Evolutionary conservation across 2,329 filamentous ascomycete species (phyloP).

Genomic region (Aspergillus floridensis): DNA sequence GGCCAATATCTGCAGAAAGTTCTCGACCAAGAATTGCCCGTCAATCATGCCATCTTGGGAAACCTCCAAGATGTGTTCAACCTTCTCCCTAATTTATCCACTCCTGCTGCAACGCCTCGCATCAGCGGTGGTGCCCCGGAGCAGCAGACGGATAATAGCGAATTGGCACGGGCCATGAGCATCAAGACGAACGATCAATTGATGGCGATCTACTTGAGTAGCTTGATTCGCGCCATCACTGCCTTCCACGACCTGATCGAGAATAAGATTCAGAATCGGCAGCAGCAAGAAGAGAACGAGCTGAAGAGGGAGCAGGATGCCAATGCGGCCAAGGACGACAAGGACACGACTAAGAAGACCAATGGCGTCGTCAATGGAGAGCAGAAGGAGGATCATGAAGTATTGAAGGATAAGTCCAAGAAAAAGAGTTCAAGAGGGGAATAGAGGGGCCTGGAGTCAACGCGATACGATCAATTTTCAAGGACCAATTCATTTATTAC

Average conservation of each 20-base stretch:
- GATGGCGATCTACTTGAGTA: constrained; percentile 97
- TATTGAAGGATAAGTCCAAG: constrained; percentile 58
- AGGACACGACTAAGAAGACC: constrained; percentile 54
- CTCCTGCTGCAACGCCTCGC: constrained; percentile 63
- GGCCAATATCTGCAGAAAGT: constrained; percentile 95
- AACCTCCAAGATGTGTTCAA: constrained; percentile 99
- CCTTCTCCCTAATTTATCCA: constrained; percentile 90
- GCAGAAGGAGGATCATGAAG: constrained; percentile 54
- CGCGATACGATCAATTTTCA: constrained; percentile 25
- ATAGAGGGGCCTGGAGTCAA: constrained; percentile 17
- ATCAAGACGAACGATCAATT: constrained; percentile 99
- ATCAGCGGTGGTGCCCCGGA: constrained; percentile 56
- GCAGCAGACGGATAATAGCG: constrained; percentile 65
- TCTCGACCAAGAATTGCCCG: constrained; percentile 82
- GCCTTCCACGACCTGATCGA: constrained; percentile 99
- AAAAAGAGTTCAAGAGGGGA: constrained; percentile 49
- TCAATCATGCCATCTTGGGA: constrained; percentile 95
- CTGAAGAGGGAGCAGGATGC: constrained; percentile 67
- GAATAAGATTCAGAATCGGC: constrained; percentile 99
- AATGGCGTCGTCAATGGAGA: constrained; percentile 51
- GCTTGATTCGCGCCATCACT: constrained; percentile 93
- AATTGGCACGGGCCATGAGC: constrained; percentile 94
- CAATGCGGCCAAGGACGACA: constrained; percentile 65
- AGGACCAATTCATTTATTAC: constrained; percentile 23
- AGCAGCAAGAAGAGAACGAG: constrained; percentile 95